Percentiles rank a stretch among this genome's conserved stretches.
Conservation (phyloP, 345 rosid genomes). For the Isatis tinctoria region DNA sequence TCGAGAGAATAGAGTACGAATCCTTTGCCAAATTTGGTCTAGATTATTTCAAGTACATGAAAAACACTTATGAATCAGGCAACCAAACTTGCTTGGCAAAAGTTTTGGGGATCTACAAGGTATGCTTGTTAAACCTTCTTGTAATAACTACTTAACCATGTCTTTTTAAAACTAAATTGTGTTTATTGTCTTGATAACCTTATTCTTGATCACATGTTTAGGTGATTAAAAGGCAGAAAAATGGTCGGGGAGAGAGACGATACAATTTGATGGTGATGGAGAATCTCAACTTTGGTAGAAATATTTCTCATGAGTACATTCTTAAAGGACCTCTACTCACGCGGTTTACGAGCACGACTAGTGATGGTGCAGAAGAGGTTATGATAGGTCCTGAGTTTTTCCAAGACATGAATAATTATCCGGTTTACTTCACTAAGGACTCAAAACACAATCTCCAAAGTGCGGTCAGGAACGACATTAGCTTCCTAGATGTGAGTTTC, state of each 20-base stretch:
- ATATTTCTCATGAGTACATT: slow-evolving; percentile 65
- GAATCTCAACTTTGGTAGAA: slow-evolving; percentile 63
- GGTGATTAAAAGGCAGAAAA: slow-evolving; percentile 60
- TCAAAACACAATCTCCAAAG: slow-evolving; percentile 59
- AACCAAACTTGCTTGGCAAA: slow-evolving; percentile 83
- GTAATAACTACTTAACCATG: not conserved
- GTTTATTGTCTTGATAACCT: too few relatives aligned
- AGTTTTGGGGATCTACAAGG: slow-evolving; percentile 87
- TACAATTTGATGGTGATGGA: slow-evolving; percentile 89
- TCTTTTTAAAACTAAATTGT: too few relatives aligned
- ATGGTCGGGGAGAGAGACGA: slow-evolving; percentile 51
- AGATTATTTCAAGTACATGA: slow-evolving; percentile 68
- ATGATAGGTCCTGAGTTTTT: slow-evolving; percentile 78
- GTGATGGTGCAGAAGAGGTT: slow-evolving; percentile 45
- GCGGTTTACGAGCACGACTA: slow-evolving; percentile 38
- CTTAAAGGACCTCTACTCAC: slow-evolving; percentile 75
- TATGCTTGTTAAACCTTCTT: not conserved
- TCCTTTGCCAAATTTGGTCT: slow-evolving; percentile 70
- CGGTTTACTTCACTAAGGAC: slow-evolving; percentile 56
- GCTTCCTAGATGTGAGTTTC: slow-evolving; percentile 66
- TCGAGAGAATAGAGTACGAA: slow-evolving; percentile 68
- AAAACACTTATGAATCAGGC: slow-evolving; percentile 45
- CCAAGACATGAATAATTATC: slow-evolving; percentile 68
- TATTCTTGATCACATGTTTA: not conserved
- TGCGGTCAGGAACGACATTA: slow-evolving; percentile 77